A percentile compares a stretch with the other conserved stretches of the same genome.
Conservation (phyloP, 345 rosid genomes). For the Eucalyptus lansdowneana region DNA sequence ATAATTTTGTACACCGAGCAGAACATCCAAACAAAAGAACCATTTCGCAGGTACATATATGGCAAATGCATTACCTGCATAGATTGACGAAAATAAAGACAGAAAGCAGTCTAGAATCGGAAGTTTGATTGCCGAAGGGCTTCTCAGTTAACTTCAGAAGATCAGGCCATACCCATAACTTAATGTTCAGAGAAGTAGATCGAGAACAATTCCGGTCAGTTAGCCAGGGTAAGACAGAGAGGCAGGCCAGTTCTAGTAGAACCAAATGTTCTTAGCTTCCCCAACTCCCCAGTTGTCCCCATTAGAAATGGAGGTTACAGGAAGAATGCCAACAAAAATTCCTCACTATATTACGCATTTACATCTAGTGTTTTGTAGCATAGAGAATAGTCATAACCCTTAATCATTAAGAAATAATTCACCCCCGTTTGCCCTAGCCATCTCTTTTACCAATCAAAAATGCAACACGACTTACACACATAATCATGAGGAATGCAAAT, state of each 20-base stretch:
- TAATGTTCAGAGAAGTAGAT: not conserved
- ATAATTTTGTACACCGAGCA: not conserved
- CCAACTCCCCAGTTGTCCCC: not conserved
- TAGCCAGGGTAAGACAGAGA: not conserved
- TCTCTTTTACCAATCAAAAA: not conserved
- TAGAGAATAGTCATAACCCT: not conserved
- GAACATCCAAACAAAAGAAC: not conserved
- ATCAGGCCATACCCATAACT: not conserved
- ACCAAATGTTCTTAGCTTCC: not conserved
- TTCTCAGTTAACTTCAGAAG: not conserved
- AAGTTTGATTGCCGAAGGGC: not conserved
- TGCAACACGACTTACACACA: not conserved
- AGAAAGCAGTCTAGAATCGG: not conserved
- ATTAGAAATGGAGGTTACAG: not conserved
- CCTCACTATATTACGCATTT: not conserved
- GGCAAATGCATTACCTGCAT: not conserved
- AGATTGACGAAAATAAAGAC: not conserved
- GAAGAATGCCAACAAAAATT: not conserved
- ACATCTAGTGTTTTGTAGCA: not conserved
- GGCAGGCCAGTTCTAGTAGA: not conserved
- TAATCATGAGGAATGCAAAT: not conserved
- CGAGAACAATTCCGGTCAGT: not conserved
- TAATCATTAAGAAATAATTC: not conserved
- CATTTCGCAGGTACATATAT: not conserved
- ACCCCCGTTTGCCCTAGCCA: not conserved